These are phyloP conservation scores for Penicillium sp. DNA, from an alignment of 2,329 filamentous ascomycete species.

Conservation along the genomic window DNA sequence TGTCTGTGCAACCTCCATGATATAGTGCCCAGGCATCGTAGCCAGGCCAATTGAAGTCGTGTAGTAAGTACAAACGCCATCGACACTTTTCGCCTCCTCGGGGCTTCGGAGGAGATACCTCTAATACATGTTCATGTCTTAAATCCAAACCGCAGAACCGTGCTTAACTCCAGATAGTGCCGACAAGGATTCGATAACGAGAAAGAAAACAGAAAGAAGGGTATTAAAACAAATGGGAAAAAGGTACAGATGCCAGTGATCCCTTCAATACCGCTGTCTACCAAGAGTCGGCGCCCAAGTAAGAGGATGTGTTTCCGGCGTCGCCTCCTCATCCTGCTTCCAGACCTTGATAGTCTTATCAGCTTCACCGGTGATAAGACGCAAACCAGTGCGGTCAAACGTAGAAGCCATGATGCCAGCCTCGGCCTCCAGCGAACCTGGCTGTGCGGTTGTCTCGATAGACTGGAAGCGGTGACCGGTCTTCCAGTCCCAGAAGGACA, in stretches of 20 bases:
- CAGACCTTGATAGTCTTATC: constrained; percentile 99
- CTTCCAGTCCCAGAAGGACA: constrained; percentile 99
- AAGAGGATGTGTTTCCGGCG: constrained; percentile 83
- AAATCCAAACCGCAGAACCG: constrained; percentile 17
- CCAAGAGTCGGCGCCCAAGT: constrained; percentile 84
- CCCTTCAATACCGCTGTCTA: constrained; percentile 65
- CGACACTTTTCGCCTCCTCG: constrained; percentile 4
- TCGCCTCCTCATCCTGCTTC: constrained; percentile 89
- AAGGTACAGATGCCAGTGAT: constrained; percentile 1
- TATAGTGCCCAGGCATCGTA: background rate
- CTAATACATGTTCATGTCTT: constrained; percentile 5
- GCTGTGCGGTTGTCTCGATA: constrained; percentile 86
- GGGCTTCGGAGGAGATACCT: background rate
- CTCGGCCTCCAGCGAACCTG: constrained; percentile 89
- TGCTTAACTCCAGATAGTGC: constrained; percentile 36
- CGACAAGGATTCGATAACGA: constrained; percentile 11
- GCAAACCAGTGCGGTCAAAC: constrained; percentile 82
- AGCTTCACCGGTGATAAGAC: constrained; percentile 89
- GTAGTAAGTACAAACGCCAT: constrained; percentile 1
- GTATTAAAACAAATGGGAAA: constrained; percentile 23
- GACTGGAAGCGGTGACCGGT: constrained; percentile 87
- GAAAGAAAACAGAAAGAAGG: constrained; percentile 23
- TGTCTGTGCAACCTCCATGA: background rate
- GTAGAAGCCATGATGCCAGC: constrained; percentile 91
- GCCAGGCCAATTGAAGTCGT: background rate